Conservation (phyloP, 345 rosid species). For the Sonneratia alba region DNA sequence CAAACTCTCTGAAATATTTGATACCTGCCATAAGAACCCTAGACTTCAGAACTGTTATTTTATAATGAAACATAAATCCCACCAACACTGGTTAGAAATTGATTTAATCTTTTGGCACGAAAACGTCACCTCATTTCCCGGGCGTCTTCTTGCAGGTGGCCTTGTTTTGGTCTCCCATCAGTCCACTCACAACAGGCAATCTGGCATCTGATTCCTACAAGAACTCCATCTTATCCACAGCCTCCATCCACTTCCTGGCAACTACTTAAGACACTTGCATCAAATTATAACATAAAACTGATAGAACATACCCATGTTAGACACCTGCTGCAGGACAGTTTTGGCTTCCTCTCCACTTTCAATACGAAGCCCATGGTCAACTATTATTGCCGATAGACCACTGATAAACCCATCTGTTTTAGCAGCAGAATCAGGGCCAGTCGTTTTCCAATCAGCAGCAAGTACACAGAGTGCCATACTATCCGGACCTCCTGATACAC, state of each 20-base stretch:
- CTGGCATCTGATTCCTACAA: slow-evolving; percentile 86
- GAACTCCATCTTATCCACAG: slow-evolving; percentile 23
- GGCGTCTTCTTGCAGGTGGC: slow-evolving; percentile 87
- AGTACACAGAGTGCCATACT: slow-evolving; percentile 83
- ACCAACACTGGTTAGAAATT: background rate
- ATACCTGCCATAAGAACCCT: slow-evolving; percentile 38
- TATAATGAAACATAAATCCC: background rate
- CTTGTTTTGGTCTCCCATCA: slow-evolving; percentile 68
- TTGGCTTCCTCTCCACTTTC: slow-evolving; percentile 75
- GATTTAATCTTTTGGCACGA: background rate
- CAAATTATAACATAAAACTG: background rate
- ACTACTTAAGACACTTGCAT: background rate
- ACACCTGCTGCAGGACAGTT: slow-evolving; percentile 49
- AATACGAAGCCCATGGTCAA: slow-evolving; percentile 73
- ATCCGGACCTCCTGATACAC: slow-evolving; percentile 95
- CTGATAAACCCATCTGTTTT: slow-evolving; percentile 39
- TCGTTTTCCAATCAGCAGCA: slow-evolving; percentile 72
- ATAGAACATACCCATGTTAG: slow-evolving; percentile 53
- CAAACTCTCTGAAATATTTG: slow-evolving; percentile 58
- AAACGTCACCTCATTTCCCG: slow-evolving; percentile 63
- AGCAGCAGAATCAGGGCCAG: slow-evolving; percentile 22
- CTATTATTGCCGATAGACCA: slow-evolving; percentile 76
- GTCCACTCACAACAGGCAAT: slow-evolving; percentile 67
- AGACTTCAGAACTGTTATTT: background rate
- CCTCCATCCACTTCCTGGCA: background rate